Conservation (phyloP, 345 rosid genomes). For the Corchorus capsularis region DNA sequence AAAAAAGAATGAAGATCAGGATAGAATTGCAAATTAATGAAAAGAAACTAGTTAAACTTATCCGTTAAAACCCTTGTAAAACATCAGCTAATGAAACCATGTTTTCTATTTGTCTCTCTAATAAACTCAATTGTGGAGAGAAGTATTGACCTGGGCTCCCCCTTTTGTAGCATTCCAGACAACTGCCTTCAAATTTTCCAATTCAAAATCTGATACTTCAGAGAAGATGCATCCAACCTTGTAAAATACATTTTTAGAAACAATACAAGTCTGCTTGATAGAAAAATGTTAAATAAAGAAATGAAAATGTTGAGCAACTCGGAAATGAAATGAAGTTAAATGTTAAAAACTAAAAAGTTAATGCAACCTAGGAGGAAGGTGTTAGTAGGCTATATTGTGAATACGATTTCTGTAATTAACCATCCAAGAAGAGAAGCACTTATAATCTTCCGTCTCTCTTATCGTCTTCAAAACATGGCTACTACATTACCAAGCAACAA, state of each 20-base stretch:
- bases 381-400: neutral
- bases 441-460: neutral
- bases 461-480: neutral
- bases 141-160: slow-evolving; percentile 52
- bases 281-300: neutral
- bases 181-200: slow-evolving; percentile 47
- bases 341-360: too few species aligned
- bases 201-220: slow-evolving; percentile 51
- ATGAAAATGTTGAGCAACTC: neutral
- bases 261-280: neutral
- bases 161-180: slow-evolving; percentile 33
- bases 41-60: neutral
- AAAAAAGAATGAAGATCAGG: neutral
- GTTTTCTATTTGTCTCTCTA: neutral
- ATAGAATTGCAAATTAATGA: neutral
- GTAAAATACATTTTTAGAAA: slow-evolving; percentile 22
- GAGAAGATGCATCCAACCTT: slow-evolving; percentile 68
- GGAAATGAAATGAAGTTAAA: neutral
- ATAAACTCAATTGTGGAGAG: neutral
- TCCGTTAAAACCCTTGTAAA: neutral
- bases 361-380: neutral
- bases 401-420: neutral
- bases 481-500: neutral
- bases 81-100: neutral
- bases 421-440: neutral